Evolutionary conservation across 2,329 filamentous ascomycete species (phyloP), one percentile per base, ranked within the genome.

Genomic region (Stachybotrys echinatus): DNA sequence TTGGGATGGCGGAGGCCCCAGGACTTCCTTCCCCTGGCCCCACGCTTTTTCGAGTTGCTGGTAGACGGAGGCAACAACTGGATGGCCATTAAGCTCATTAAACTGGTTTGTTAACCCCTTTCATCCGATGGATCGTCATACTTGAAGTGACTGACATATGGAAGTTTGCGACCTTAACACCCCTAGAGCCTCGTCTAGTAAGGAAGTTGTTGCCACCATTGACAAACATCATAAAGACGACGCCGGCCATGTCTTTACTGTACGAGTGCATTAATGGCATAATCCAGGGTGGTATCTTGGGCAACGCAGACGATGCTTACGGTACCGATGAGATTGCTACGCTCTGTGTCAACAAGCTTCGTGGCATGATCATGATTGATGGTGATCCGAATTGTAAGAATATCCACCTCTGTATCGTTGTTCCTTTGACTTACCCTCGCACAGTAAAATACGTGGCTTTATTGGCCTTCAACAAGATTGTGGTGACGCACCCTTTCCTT

Each of bases 61-160:
- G 92, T 96, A 12, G 88, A 95, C 53, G 87, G 91, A 50, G 88
- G 88, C 37, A 97, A 99, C 69, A 99, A 99, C 69, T 99, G 94
- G 94, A 97, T 99, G 92, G 92, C 92, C 52, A 99, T 99, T 65
- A 99, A 99, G 67, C 83, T 99, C 54, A 97, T 99, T 67, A 99
- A 99, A 71, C 79, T 99, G 55, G 89, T 92, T 42, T n/a, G 63
- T 53, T 23, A 31, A 19, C 6, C 27, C 5, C 4, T 5, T 39
- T 18, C 2, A 17, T 12, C 12, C 23, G 19, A 18, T 17, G 20
- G 5, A 2, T 31, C 17, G 8, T 40, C 38, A 5, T 40, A 40
- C 38, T 18, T 18, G 37, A 20, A 12, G 18, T 37, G 19, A 43
- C 48, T 52, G n/a, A 57, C 31, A n/a, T 27, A 23, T 8, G 3